Evolutionary conservation across 495 filamentous ascomycete species (phyloP).

Genomic region (Neurospora discreta): DNA sequence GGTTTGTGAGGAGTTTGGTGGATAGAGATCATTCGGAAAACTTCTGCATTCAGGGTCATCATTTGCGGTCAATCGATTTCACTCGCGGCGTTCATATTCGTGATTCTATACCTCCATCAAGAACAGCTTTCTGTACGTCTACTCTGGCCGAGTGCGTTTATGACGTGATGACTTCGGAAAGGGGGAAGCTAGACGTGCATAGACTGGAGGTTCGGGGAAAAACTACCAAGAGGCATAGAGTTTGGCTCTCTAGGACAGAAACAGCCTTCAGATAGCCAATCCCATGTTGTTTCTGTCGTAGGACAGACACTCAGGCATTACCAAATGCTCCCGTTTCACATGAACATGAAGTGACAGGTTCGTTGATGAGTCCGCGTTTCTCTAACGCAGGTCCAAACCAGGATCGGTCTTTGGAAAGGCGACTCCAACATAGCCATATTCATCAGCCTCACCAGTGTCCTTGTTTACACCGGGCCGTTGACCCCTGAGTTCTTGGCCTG

Average conservation of each 20-base stretch:
- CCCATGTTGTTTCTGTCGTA: neutral
- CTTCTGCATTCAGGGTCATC: conserved; percentile 27
- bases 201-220: neutral
- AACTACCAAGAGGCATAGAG: neutral
- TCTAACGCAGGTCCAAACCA: neutral
- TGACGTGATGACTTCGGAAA: neutral
- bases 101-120: neutral
- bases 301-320: neutral
- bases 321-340: neutral
- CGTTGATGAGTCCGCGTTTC: neutral
- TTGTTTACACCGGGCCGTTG: neutral
- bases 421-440: neutral
- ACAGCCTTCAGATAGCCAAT: neutral
- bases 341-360: neutral
- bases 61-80: conserved; percentile 26
- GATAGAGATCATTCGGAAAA: conserved; percentile 31
- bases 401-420: neutral
- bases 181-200: neutral
- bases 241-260: neutral
- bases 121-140: neutral
- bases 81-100: conserved; percentile 1
- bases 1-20: conserved; percentile 29
- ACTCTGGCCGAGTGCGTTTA: neutral
- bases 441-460: neutral
- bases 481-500: neutral